phyloP scores from a whole-genome alignment of 1,284 basidiomycete species.

The Heterobasidion parviporum region DNA sequence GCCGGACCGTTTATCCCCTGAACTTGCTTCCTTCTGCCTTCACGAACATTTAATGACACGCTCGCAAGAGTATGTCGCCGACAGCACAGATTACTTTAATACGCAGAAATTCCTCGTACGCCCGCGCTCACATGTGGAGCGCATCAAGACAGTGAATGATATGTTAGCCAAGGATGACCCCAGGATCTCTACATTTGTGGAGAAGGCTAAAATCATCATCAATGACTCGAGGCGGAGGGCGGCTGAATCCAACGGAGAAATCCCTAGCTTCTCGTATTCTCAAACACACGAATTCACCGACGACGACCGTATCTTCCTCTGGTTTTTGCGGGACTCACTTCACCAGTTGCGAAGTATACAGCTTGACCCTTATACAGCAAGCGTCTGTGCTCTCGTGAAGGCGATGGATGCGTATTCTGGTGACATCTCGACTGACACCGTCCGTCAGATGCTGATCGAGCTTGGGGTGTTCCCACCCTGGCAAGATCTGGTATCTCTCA shows the following conservation, averaged over 20 bases:
- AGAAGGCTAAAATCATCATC: conserved; percentile 46
- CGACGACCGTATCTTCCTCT: conserved; percentile 58
- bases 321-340: conserved; percentile 58
- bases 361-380: conserved; percentile 47
- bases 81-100: conserved; percentile 44
- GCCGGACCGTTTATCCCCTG: conserved; percentile 16
- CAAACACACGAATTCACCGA: conserved; percentile 18
- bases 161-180: conserved; percentile 40
- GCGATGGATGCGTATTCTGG: conserved; percentile 33
- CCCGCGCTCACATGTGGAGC: conserved; percentile 50
- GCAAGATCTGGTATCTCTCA: conserved; percentile 42
- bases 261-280: too few relatives aligned
- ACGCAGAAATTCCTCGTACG: conserved; percentile 65
- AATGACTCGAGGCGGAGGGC: conserved; percentile 19
- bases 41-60: conserved; percentile 71
- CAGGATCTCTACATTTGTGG: conserved; percentile 46
- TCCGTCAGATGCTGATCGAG: conserved; percentile 47
- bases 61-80: conserved; percentile 56
- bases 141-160: conserved; percentile 42
- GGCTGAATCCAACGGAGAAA: conserved; percentile 18
- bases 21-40: conserved; percentile 49
- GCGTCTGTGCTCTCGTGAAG: conserved; percentile 58
- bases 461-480: conserved; percentile 69
- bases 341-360: conserved; percentile 56
- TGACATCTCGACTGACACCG: conserved; percentile 27